Base-by-base conservation (phyloP, 2,329 filamentous ascomycete species). In the Hypoxylon sp. region DNA sequence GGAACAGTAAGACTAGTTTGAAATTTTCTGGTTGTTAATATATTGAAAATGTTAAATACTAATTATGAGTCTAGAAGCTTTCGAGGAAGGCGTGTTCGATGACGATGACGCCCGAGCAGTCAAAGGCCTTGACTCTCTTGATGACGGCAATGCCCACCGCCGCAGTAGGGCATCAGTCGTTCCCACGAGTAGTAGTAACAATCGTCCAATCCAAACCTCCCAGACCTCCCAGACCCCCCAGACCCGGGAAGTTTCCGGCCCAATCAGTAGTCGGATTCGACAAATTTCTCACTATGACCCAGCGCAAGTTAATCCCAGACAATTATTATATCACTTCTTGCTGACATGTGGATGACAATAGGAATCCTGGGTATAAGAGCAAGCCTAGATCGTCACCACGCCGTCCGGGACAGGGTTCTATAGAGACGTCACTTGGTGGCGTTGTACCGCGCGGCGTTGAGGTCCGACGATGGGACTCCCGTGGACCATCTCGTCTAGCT, bases 81-180 rank as follows among this genome's bases (percentile, higher is more conserved):
- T 70, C 5, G 24, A 29, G 1, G 10, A 57, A 6, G 71, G 72
- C 3, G 0, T 24, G 0, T 76, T 76, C 11, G 19, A 74, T 0
- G 72, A 75, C 29, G 62, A 69, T 2, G 74, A 74, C 7, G 64
- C 63, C n/a, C 66, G 52, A 7, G 69, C n/a, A 4, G 72, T 72
- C 3, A 67, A 53, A 2, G 52, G 37, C 3, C 57, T 74, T 27
- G 71, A 74, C 50, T 29, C 63, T 1, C 54, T 75, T 24, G 71
- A 74, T 11, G 31, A 46, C 15, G 75, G 75, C 29, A 70, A 75
- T 19, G 69, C 73, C 1, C 74, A 75, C 35, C 75, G 75, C 3
- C 44, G 53, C 2, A 60, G 51, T 17, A 35, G 35, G 24, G 17
- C 39, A 7, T 11, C 39, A 10, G 7, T 4, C 3, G 19, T 21